Base-by-base conservation (phyloP, 257 asterid genomes). In the Paulownia fortunei region DNA sequence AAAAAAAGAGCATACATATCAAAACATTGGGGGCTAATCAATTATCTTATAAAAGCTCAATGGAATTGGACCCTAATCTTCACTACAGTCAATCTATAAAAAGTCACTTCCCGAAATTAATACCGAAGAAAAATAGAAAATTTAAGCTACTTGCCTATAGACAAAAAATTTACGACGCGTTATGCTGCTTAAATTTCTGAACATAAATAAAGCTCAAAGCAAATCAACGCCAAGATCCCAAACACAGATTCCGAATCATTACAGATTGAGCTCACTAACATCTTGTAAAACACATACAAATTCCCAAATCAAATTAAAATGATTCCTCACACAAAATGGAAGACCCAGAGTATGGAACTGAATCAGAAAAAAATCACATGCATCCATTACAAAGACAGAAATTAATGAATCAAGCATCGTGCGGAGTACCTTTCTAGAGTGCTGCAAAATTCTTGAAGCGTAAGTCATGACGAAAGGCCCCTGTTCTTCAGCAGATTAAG, bases 381-480 rank as follows among this genome's bases (percentile, higher is more conserved):
- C 76, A 76, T 54, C 54, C 16, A 39, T 54, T 39, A n/a, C 75
- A 37, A 16, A 52, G 0, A 23, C 12, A 60, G 2, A 16, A 76
- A 76, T 9, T 30, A 19, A 39, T 9, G 7, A 47, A 51, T 21
- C 54, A 54, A 30, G 18, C 44, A 24, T 8, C 15, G 16, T 23
- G 6, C 32, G 51, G 36, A 24, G 0, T 62, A 83, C 96, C 91
- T 89, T 87, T 65, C 72, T 78, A 15, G 89, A 84, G 77, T 87
- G 92, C 77, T 83, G 90, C 70, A 89, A 15, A 65, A 91, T 61
- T 63, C 87, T 86, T 59, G 89, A 79, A 5, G 86, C 84, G 47
- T 81, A 86, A 60, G 87, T 81, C 93, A 88, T 88, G 85, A 58
- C 84, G 75, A 41, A 21, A 66, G 9, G 5, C 64, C 61, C 74